Percentiles rank a stretch among this genome's conserved stretches.
phyloP scores from a whole-genome alignment of 768 basidiomycete species.

The Podaxis sp. region DNA sequence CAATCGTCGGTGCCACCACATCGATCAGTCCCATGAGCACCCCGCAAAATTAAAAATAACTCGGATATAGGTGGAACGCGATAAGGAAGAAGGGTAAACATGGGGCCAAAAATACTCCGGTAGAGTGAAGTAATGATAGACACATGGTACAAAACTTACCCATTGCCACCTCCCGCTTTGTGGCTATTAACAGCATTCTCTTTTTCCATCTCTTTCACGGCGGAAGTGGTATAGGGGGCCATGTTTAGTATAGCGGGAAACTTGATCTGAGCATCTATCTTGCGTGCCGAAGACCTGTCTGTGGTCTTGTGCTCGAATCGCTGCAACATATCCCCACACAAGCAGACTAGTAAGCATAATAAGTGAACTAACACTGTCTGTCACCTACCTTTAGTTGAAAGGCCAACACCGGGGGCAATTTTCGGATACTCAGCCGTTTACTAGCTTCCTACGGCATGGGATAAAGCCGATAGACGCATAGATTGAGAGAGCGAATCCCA shows the following conservation, averaged over 20 bases:
- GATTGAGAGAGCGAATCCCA: background rate
- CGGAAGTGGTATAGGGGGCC: conserved; percentile 79
- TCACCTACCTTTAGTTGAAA: conserved; percentile 87
- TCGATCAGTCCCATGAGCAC: background rate
- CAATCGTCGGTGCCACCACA: background rate
- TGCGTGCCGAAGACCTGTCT: conserved; percentile 73
- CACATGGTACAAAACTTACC: conserved; percentile 8
- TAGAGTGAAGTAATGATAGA: background rate
- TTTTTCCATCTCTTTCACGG: conserved; percentile 51
- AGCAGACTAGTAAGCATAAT: background rate
- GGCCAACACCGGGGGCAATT: conserved; percentile 85
- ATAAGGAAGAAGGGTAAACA: background rate
- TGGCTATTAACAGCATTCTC: conserved; percentile 28
- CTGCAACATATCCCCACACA: conserved; percentile 38
- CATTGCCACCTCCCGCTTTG: conserved; percentile 1
- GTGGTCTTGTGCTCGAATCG: conserved; percentile 87
- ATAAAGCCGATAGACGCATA: conserved; percentile 10
- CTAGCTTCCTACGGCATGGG: conserved; percentile 59
- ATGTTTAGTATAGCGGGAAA: conserved; percentile 87
- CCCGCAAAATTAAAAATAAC: background rate
- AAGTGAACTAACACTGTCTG: background rate
- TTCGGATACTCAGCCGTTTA: conserved; percentile 82
- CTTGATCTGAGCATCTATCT: conserved; percentile 80
- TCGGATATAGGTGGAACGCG: background rate
- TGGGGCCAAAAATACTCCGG: background rate